These are phyloP conservation scores for Aspergillus affinis DNA, from an alignment of 495 filamentous ascomycete species.

Conservation along the genomic window DNA sequence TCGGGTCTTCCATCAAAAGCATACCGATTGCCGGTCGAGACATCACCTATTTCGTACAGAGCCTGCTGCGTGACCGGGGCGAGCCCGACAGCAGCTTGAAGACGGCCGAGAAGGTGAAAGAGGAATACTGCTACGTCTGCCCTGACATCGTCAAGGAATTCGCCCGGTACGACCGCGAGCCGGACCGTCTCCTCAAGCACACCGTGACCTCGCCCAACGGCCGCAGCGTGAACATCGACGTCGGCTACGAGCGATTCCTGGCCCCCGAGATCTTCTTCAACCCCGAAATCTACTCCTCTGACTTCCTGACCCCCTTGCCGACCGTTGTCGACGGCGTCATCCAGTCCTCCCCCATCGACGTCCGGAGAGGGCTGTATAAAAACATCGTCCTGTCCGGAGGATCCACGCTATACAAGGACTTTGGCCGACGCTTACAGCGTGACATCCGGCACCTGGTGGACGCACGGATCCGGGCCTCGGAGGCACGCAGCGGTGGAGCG, in stretches of 20 bases:
- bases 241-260: constrained; percentile 97
- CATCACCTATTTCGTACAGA: constrained; percentile 98
- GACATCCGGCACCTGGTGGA: constrained; percentile 96
- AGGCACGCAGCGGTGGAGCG: constrained; percentile 82
- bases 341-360: constrained; percentile 95
- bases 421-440: constrained; percentile 89
- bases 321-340: constrained; percentile 95
- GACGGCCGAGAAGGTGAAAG: constrained; percentile 96
- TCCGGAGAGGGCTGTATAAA: constrained; percentile 96
- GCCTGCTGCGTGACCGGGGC: constrained; percentile 89
- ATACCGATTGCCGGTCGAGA: constrained; percentile 97
- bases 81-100: constrained; percentile 96
- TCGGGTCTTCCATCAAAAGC: constrained; percentile 97
- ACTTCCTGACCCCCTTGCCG: constrained; percentile 93
- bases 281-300: constrained; percentile 97
- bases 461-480: constrained; percentile 83
- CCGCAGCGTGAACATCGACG: constrained; percentile 78
- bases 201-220: constrained; percentile 84
- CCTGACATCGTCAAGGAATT: constrained; percentile 99
- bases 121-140: constrained; percentile 96
- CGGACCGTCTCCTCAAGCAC: constrained; percentile 86
- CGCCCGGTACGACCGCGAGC: constrained; percentile 85
- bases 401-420: constrained; percentile 96
- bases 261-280: constrained; percentile 99
- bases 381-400: constrained; percentile 98